A percentile compares a stretch with the other conserved stretches of the same genome.
phyloP scores from a whole-genome alignment of 805 yeast genomes.

The Zygosaccharomyces rouxii region DNA sequence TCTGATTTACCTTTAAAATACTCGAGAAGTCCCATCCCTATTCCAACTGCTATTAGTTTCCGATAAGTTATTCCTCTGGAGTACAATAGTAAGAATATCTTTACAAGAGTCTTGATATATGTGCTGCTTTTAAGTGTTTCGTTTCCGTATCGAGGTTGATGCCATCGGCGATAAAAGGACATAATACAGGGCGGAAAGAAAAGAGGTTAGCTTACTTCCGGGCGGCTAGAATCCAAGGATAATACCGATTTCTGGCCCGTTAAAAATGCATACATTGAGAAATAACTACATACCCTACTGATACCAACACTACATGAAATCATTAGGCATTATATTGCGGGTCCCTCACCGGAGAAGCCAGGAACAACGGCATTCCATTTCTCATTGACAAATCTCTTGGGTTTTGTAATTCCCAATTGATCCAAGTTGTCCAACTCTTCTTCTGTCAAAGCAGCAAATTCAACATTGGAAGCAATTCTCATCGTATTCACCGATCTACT shows the following conservation, averaged over 20 bases:
- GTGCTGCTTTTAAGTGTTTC: no score
- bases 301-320: neutral
- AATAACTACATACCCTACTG: neutral
- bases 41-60: no score
- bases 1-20: conserved; percentile 6
- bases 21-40: conserved; percentile 10
- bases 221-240: no score
- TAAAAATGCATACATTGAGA: no score
- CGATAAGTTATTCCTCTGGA: no score
- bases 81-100: no score
- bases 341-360: conserved; percentile 27
- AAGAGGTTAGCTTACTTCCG: no score
- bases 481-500: conserved; percentile 70
- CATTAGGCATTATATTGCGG: conserved; percentile 1
- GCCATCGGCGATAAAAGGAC: no score
- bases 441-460: conserved; percentile 37
- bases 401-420: conserved; percentile 30
- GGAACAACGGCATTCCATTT: conserved; percentile 28
- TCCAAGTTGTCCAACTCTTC: conserved; percentile 42
- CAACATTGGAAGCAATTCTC: conserved; percentile 47
- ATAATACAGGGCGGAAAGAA: no score
- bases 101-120: no score
- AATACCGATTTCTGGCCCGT: no score
- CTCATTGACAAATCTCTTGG: conserved; percentile 34
- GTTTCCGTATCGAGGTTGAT: no score